Evolutionary conservation across 352 stramenopile genomes (phyloP).

Genomic region (Phytophthora hibernalis): DNA sequence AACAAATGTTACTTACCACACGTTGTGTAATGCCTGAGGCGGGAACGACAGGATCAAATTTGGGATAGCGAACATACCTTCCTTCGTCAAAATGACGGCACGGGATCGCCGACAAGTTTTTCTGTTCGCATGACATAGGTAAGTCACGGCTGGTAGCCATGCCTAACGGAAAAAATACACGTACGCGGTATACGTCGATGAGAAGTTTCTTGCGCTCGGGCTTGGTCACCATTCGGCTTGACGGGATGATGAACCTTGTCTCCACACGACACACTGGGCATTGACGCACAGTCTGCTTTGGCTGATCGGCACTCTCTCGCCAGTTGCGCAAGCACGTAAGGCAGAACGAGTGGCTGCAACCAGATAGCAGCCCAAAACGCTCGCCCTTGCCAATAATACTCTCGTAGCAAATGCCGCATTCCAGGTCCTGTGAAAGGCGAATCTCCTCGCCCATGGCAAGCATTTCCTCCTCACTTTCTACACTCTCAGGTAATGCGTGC

Average conservation of each 20-base stretch:
- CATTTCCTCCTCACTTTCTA: conserved; percentile 59
- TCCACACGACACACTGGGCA: conserved; percentile 82
- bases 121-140: conserved; percentile 32
- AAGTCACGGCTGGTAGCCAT: conserved; percentile 4
- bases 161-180: conserved; percentile 13
- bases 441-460: conserved; percentile 69
- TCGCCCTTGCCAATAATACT: conserved; percentile 75
- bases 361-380: conserved; percentile 84
- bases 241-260: conserved; percentile 88
- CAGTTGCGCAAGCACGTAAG: conserved; percentile 86
- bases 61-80: conserved; percentile 41
- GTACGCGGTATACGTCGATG: conserved; percentile 71
- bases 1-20: conserved; percentile 25
- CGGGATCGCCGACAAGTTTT: conserved; percentile 77
- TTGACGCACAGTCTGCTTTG: conserved; percentile 81
- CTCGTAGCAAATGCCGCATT: conserved; percentile 91
- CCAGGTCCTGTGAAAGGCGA: conserved; percentile 64
- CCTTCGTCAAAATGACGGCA: conserved; percentile 88
- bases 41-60: conserved; percentile 6
- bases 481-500: conserved; percentile 58
- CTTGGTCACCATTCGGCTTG: conserved; percentile 77
- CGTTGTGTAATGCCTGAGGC: neutral
- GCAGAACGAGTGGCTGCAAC: conserved; percentile 86
- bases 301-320: conserved; percentile 64
- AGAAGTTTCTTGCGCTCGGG: conserved; percentile 72